phyloP scores from a whole-genome alignment of 139 green algal genomes.

The Nannochloris sp. region DNA sequence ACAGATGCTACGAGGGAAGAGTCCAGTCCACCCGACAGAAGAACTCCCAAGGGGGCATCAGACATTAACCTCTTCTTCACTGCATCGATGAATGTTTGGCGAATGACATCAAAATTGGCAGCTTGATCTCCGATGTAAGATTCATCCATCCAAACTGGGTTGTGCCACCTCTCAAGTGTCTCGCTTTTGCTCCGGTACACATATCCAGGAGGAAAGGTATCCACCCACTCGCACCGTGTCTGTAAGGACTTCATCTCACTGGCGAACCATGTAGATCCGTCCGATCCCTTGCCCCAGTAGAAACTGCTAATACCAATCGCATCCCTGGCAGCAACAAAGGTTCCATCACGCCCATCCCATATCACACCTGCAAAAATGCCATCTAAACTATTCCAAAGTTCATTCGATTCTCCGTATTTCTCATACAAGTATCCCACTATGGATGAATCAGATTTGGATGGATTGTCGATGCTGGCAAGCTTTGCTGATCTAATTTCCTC shows the following conservation, averaged over 20 bases:
- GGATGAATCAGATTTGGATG: conserved; percentile 46
- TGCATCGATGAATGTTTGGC: conserved; percentile 62
- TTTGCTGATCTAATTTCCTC: conserved; percentile 20
- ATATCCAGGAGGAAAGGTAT: conserved; percentile 75
- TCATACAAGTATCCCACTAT: conserved; percentile 41
- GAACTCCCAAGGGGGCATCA: conserved; percentile 87
- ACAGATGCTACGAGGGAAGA: conserved; percentile 85
- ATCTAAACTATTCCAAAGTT: conserved; percentile 77
- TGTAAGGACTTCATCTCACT: conserved; percentile 96
- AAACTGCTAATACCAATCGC: conserved; percentile 88
- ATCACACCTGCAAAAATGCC: conserved; percentile 90
- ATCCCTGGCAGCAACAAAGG: conserved; percentile 75
- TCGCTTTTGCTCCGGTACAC: conserved; percentile 69
- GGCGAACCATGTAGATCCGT: conserved; percentile 83
- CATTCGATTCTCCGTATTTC: conserved; percentile 54
- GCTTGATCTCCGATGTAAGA: conserved; percentile 26
- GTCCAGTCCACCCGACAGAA: conserved; percentile 89
- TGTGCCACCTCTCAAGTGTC: conserved; percentile 72
- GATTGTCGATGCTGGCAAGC: conserved; percentile 33
- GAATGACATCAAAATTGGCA: conserved; percentile 33
- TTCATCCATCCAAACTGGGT: conserved; percentile 60
- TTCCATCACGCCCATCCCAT: conserved; percentile 49
- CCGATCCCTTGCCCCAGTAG: conserved; percentile 79
- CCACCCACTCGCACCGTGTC: conserved; percentile 38
- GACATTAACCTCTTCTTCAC: conserved; percentile 94